phyloP scores from a whole-genome alignment of 2,329 filamentous ascomycete genomes.

The Pseudomassariella vexata region DNA sequence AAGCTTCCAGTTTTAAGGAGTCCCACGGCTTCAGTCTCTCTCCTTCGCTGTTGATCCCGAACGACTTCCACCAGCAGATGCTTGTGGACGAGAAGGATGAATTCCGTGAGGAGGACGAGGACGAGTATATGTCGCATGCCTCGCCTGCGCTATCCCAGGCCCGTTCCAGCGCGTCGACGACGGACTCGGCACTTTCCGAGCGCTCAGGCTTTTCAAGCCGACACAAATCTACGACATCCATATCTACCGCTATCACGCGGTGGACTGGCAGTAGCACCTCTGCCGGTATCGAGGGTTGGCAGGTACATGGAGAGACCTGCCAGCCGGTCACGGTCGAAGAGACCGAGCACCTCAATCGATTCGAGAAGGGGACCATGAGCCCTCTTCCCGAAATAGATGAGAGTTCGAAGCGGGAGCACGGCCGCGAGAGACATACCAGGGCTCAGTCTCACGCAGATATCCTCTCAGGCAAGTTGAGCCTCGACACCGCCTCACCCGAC shows the following conservation, averaged over 20 bases:
- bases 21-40: conserved; percentile 54
- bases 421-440: conserved; percentile 19
- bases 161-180: conserved; percentile 51
- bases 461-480: conserved; percentile 11
- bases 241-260: conserved; percentile 47
- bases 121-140: conserved; percentile 25
- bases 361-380: conserved; percentile 7
- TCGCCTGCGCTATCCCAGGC: conserved; percentile 26
- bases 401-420: conserved; percentile 9
- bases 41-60: conserved; percentile 56
- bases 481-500: conserved; percentile 8
- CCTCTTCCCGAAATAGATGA: conserved; percentile 5
- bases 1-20: conserved; percentile 51
- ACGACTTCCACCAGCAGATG: conserved; percentile 53
- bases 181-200: conserved; percentile 40
- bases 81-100: conserved; percentile 29
- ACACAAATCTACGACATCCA: conserved; percentile 48
- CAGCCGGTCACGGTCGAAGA: conserved; percentile 17
- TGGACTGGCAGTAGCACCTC: conserved; percentile 48
- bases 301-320: conserved; percentile 8
- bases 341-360: conserved; percentile 7
- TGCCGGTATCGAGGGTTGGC: conserved; percentile 24
- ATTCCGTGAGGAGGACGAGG: conserved; percentile 24
- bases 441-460: conserved; percentile 24
- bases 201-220: conserved; percentile 40